Evolutionary conservation across 1,284 basidiomycete species (phyloP).

Genomic region (Dichomitus squalens): DNA sequence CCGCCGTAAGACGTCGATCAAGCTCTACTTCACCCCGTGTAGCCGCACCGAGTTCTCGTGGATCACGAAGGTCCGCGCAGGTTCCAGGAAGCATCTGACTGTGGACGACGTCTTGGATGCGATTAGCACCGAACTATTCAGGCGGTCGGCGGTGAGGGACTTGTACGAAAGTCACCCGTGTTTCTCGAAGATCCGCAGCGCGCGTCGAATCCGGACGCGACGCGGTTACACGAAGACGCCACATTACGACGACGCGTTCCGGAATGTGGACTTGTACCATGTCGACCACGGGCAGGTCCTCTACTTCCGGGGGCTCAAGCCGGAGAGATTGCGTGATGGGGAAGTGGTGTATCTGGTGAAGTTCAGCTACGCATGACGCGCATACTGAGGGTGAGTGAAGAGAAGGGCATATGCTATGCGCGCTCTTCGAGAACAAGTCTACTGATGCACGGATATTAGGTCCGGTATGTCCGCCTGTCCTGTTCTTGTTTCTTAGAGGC

Average conservation of each 20-base stretch:
- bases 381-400: not conserved
- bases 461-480: no score
- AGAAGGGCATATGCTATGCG: not conserved
- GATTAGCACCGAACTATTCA: constrained; percentile 5
- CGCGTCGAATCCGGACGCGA: constrained; percentile 1
- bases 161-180: constrained; percentile 8
- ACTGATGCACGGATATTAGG: no score
- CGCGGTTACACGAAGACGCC: not conserved
- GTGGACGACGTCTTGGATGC: constrained; percentile 6
- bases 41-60: constrained; percentile 6
- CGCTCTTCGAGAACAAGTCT: not conserved
- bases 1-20: not conserved
- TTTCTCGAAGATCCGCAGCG: not conserved
- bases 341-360: constrained; percentile 6
- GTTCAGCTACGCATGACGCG: constrained; percentile 4
- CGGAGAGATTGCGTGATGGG: constrained; percentile 4
- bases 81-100: not conserved
- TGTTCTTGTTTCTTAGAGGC: no score
- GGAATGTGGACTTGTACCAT: constrained; percentile 11
- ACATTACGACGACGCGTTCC: constrained; percentile 1
- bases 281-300: not conserved
- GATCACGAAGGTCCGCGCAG: not conserved
- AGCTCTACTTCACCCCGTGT: constrained; percentile 7
- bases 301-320: constrained; percentile 1
- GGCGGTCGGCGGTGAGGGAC: constrained; percentile 3